Base-by-base conservation (phyloP, 73 alveolate species). In the Paramecium biaurelia region DNA sequence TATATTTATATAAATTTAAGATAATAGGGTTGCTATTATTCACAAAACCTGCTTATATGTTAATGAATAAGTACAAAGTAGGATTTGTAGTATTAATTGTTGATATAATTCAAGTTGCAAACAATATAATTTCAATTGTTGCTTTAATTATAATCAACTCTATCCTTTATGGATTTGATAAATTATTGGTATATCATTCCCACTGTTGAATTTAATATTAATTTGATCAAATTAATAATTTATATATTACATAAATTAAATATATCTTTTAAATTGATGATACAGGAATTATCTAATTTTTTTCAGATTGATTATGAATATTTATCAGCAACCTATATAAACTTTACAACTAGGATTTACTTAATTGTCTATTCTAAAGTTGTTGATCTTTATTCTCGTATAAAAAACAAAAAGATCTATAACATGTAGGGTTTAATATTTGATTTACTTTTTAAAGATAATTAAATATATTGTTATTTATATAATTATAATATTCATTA, bases 61-160 rank as follows among this genome's bases (percentile, higher is more conserved):
- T 42, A 11, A 79, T 79, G 90, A 79, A 79, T 47, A 79, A 79
- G 30, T 79, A 18, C 28, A 79, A 43, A 10, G 56, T 79, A 11
- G 90, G 90, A 14, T 79, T n/a, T 42, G 56, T 79, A 4, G 90
- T 79, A 2, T 24, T 79, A 20, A 24, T 79, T 24, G n/a, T 79
- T 14, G 90, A 47, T 23, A 43, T 79, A 23, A 30, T 41, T 20
- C 37, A 43, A 23, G 76, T 23, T 21, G 18, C 20, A 7, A 30
- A 23, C 56, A 79, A 79, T 42, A 79, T 79, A 4, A 15, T 79
- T 8, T 38, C 90, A 2, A 79, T 47, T 79, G n/a, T 43, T 5
- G 45, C 42, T 5, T 43, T 43, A 21, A 47, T 41, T 24, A 15
- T 45, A 1, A 79, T 79, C 15, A 79, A 47, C 20, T 24, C 76